A percentile compares a stretch with the other conserved stretches of the same genome.
Evolutionary conservation across 495 filamentous ascomycete genomes (phyloP).

Genomic region (Darksidea phi): DNA sequence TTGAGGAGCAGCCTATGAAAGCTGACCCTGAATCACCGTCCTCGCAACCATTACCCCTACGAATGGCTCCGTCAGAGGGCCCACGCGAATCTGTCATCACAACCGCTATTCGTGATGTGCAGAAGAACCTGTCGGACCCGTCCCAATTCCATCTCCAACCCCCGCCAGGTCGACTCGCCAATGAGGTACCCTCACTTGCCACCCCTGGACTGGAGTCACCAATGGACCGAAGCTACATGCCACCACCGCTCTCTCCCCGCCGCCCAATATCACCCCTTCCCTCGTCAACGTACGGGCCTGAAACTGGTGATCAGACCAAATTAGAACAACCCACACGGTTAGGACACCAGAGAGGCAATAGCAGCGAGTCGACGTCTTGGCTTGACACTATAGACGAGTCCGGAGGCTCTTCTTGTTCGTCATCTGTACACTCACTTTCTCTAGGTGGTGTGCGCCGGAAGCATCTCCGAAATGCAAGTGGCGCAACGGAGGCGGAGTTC

Average conservation of each 20-base stretch:
- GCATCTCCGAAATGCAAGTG: constrained; percentile 64
- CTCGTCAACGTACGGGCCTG: constrained; percentile 25
- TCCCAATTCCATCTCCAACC: constrained; percentile 31
- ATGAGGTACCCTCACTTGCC: background rate
- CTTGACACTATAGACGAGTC: constrained; percentile 97
- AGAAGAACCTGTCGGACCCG: constrained; percentile 29
- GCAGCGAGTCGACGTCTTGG: constrained; percentile 85
- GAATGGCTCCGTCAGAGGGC: constrained; percentile 19
- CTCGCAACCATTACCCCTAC: constrained; percentile 17
- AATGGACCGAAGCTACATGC: constrained; percentile 52
- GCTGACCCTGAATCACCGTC: constrained; percentile 14
- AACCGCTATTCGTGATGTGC: constrained; percentile 38
- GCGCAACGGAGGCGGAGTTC: constrained; percentile 85
- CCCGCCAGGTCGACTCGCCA: constrained; percentile 26
- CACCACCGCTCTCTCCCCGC: constrained; percentile 65
- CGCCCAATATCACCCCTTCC: constrained; percentile 46
- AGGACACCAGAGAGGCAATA: constrained; percentile 56
- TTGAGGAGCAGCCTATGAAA: constrained; percentile 10
- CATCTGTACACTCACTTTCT: constrained; percentile 77
- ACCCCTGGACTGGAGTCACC: constrained; percentile 35
- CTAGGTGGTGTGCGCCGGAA: constrained; percentile 69
- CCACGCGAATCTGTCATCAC: constrained; percentile 37
- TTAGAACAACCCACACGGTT: constrained; percentile 33
- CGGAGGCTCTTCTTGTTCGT: constrained; percentile 67
- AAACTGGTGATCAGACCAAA: constrained; percentile 36